Evolutionary conservation across 1,284 basidiomycete species (phyloP).

Genomic region (Erythrobasidium hasegawianum): DNA sequence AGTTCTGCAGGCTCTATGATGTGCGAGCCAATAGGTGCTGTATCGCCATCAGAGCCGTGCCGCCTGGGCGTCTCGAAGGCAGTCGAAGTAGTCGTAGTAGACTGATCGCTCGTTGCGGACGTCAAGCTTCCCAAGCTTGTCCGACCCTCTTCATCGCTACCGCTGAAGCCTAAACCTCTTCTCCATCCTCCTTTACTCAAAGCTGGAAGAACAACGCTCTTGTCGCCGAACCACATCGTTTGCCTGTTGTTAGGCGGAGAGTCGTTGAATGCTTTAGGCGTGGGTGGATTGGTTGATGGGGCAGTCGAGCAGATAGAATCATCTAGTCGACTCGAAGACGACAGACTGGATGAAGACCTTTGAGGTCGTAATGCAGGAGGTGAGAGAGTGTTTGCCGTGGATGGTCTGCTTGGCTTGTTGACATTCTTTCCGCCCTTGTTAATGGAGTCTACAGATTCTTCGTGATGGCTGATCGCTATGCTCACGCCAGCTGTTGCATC

Average conservation of each 20-base stretch:
- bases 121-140: conserved; percentile 1
- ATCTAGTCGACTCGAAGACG: not conserved
- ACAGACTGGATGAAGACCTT: not conserved
- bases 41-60: not conserved
- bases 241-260: not conserved
- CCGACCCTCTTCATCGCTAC: not conserved
- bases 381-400: not conserved
- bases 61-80: not conserved
- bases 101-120: not conserved
- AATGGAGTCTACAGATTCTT: not conserved
- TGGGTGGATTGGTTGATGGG: not conserved
- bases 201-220: not conserved
- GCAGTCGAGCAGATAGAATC: conserved; percentile 1
- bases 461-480: not conserved
- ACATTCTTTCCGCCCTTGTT: not conserved
- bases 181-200: not conserved
- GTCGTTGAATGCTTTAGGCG: not conserved
- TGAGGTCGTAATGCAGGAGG: not conserved
- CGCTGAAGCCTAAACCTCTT: not conserved
- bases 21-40: conserved; percentile 15
- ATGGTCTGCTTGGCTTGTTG: not conserved
- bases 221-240: not conserved
- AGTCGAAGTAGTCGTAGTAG: not conserved
- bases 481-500: not conserved
- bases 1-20: conserved; percentile 32